Evolutionary conservation across 2,329 filamentous ascomycete species (phyloP).

Genomic region (Sporothrix curviconia): DNA sequence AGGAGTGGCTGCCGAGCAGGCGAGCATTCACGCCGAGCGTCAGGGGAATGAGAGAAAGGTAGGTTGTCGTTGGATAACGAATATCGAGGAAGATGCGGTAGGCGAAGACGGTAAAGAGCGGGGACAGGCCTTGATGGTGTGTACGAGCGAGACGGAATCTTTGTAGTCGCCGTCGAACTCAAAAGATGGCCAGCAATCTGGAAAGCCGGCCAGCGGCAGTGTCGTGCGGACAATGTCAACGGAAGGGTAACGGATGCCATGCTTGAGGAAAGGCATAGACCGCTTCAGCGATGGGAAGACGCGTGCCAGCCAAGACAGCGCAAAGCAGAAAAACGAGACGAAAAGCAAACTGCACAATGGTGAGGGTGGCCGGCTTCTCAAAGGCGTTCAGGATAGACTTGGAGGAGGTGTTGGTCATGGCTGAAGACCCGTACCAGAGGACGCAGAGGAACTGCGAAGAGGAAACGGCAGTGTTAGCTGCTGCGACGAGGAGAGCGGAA

Average conservation of each 20-base stretch:
- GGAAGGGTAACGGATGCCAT: constrained; percentile 76
- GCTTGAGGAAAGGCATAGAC: constrained; percentile 69
- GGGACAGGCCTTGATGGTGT: constrained; percentile 96
- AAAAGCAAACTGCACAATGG: constrained; percentile 89
- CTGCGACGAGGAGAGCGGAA: neutral
- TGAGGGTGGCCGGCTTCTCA: constrained; percentile 83
- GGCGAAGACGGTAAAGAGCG: constrained; percentile 87
- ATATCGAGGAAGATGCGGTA: constrained; percentile 88
- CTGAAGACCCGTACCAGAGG: constrained; percentile 91
- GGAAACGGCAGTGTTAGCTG: neutral
- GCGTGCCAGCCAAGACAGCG: constrained; percentile 69
- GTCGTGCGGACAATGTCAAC: constrained; percentile 79
- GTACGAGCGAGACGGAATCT: constrained; percentile 92
- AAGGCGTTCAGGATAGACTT: constrained; percentile 94
- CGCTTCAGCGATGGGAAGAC: constrained; percentile 64
- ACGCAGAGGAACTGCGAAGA: constrained; percentile 65
- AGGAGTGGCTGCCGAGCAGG: constrained; percentile 74
- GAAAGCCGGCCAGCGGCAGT: constrained; percentile 83
- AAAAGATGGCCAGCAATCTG: constrained; percentile 91
- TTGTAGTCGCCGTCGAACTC: constrained; percentile 86
- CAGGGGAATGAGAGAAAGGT: constrained; percentile 81
- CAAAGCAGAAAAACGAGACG: constrained; percentile 79
- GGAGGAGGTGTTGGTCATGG: constrained; percentile 93
- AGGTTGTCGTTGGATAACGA: constrained; percentile 78
- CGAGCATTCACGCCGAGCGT: constrained; percentile 92